A percentile compares a stretch with the other conserved stretches of the same genome.
These are phyloP conservation scores for Acrocalymma vagum DNA, from an alignment of 2,329 filamentous ascomycete genomes.

Conservation along the genomic window DNA sequence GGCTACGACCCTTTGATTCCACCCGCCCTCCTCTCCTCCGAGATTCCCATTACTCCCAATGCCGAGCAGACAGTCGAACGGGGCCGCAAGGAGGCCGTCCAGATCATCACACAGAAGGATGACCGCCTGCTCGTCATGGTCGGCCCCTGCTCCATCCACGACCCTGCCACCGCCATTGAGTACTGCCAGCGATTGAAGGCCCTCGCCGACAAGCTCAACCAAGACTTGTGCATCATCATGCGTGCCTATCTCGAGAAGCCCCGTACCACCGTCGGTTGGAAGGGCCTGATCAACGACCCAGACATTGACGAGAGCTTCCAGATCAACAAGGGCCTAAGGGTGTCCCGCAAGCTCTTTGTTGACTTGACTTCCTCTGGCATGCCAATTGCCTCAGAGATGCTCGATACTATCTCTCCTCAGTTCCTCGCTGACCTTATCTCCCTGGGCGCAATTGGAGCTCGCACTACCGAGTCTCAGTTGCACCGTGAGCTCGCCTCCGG, in stretches of 20 bases:
- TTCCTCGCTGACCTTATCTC: constrained; percentile 97
- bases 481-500: constrained; percentile 96
- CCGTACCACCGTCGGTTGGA: constrained; percentile 97
- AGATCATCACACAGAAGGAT: constrained; percentile 79
- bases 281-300: constrained; percentile 98
- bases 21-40: constrained; percentile 83
- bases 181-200: constrained; percentile 83
- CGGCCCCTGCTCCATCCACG: constrained; percentile 97
- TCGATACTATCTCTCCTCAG: constrained; percentile 98
- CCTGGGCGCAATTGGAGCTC: constrained; percentile 91
- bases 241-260: constrained; percentile 99
- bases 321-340: constrained; percentile 97
- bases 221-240: constrained; percentile 94
- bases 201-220: constrained; percentile 79
- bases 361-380: constrained; percentile 88
- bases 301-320: constrained; percentile 97
- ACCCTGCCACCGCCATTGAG: constrained; percentile 85
- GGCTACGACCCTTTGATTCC: constrained; percentile 94
- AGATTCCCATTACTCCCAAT: constrained; percentile 73
- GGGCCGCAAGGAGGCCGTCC: constrained; percentile 73
- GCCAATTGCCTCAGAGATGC: constrained; percentile 97
- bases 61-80: constrained; percentile 75
- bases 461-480: constrained; percentile 95
- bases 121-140: constrained; percentile 94
- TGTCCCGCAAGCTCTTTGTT: constrained; percentile 92